Evolutionary conservation across 148 eudicot genomes (phyloP), one percentile per base, ranked within the genome.

Genomic region (Mesembryanthemum crystallinum): DNA sequence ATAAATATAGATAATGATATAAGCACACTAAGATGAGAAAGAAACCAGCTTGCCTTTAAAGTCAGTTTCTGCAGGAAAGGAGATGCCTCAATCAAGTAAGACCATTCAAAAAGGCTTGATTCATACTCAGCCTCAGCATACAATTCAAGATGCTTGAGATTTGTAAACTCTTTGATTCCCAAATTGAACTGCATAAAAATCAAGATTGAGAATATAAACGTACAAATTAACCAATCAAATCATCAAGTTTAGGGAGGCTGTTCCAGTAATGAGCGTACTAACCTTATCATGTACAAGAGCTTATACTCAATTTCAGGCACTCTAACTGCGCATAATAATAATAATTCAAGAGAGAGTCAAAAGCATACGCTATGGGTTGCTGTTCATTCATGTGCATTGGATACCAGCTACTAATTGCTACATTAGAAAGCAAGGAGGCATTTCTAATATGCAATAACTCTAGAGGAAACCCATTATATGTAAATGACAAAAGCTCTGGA

Each of bases 121-220:
- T 7, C 4, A 43, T 5, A 24, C 3, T 13, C 9, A 13, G 35
- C 55, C 24, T 14, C 0, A 33, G 58, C 54, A 21, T 33, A 15
- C 54, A 77, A 24, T 64, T 27, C 33, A 15, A 77, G 71, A 54
- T 64, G 80, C 80, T 71, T 51, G 18, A 77, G 75, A 63, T 64
- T 77, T n/a, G 71, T 64, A 55, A 71, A 10, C 1, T 54, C 17
- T 13, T 24, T 33, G 15, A 55, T 39, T 37, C 59, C 62, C 51
- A 52, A 30, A 24, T 77, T 77, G 27, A 29, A 12, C 67, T 68
- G 79, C 59, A 75, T 33, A 30, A 21, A 23, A 8, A 21, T 39
- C 27, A 37, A 15, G 1, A 28, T 21, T 7, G 11, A 7, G 1
- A 47, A 60, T n/a, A 51, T 64, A 24, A 52, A 55, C 29, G 54